A percentile compares a stretch with the other conserved stretches of the same genome.
phyloP scores from a whole-genome alignment of 495 filamentous ascomycete genomes.

The Trichoderma gamsii region DNA sequence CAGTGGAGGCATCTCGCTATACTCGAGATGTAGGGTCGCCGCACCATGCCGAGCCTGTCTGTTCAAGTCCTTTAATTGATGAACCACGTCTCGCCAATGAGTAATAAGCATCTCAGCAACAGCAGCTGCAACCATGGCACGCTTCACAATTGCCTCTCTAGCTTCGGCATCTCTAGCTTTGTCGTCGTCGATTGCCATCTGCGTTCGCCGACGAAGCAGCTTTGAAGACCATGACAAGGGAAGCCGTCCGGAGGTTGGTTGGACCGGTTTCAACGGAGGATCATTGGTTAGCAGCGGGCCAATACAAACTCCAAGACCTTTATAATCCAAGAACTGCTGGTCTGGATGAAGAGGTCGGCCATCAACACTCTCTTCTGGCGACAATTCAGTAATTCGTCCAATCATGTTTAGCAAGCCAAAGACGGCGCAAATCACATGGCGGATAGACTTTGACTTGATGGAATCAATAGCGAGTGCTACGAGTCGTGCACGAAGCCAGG shows the following conservation, averaged over 20 bases:
- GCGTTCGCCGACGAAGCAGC: slow-evolving; percentile 29
- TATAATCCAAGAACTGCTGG: slow-evolving; percentile 54
- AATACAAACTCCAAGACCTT: slow-evolving; percentile 57
- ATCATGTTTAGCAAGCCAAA: slow-evolving; percentile 56
- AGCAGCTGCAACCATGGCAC: slow-evolving; percentile 45
- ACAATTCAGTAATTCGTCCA: slow-evolving; percentile 44
- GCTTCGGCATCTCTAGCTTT: slow-evolving; percentile 17
- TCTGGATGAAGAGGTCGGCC: slow-evolving; percentile 40
- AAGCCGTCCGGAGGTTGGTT: slow-evolving; percentile 33
- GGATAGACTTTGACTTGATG: slow-evolving; percentile 50
- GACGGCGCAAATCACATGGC: slow-evolving; percentile 59
- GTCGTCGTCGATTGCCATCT: slow-evolving; percentile 20
- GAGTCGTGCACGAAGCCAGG: slow-evolving; percentile 50
- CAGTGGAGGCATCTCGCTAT: background rate
- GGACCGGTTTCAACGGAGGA: slow-evolving; percentile 34
- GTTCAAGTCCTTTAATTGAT: slow-evolving; percentile 42
- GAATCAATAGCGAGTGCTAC: slow-evolving; percentile 58
- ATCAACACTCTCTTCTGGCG: slow-evolving; percentile 40
- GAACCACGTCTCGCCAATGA: slow-evolving; percentile 54
- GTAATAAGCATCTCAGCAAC: slow-evolving; percentile 55
- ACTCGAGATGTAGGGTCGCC: background rate
- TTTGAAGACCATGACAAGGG: slow-evolving; percentile 33
- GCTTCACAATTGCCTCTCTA: slow-evolving; percentile 25
- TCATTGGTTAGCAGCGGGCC: slow-evolving; percentile 58
- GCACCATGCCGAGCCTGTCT: background rate